Percentiles rank a stretch among this genome's conserved stretches.
Conservation (phyloP, 2,329 filamentous ascomycete genomes). For the Thermomyces lanuginosus region DNA sequence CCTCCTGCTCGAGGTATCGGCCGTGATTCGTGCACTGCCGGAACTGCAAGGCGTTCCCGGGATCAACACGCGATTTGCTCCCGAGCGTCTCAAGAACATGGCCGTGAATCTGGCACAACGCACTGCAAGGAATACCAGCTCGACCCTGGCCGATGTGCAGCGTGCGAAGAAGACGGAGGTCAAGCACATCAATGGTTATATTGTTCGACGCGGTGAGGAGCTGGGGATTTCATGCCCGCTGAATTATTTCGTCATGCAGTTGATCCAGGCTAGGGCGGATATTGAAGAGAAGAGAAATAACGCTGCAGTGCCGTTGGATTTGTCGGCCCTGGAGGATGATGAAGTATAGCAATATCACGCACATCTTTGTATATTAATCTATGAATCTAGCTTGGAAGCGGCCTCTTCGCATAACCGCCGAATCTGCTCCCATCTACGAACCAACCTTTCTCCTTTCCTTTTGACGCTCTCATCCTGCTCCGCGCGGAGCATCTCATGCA, state of each 20-base stretch:
- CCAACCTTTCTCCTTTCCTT: slow-evolving; percentile 13
- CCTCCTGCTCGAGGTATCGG: slow-evolving; percentile 57
- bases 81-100: slow-evolving; percentile 46
- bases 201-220: slow-evolving; percentile 55
- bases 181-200: slow-evolving; percentile 76
- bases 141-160: slow-evolving; percentile 51
- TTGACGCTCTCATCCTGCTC: slow-evolving; percentile 7
- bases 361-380: slow-evolving; percentile 1
- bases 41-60: slow-evolving; percentile 51
- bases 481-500: slow-evolving; percentile 9
- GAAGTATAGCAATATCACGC: slow-evolving; percentile 2
- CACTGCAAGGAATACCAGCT: slow-evolving; percentile 43
- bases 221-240: slow-evolving; percentile 54
- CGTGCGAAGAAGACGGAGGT: slow-evolving; percentile 54
- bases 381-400: slow-evolving; percentile 5
- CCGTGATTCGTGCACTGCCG: slow-evolving; percentile 56
- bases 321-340: slow-evolving; percentile 6
- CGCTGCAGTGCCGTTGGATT: slow-evolving; percentile 19
- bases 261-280: slow-evolving; percentile 54
- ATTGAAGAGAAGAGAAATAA: slow-evolving; percentile 23
- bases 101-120: slow-evolving; percentile 37
- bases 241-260: slow-evolving; percentile 55
- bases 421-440: slow-evolving; percentile 27
- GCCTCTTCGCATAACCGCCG: slow-evolving; percentile 17
- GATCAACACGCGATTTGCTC: slow-evolving; percentile 42